Conservation (phyloP, 2,329 filamentous ascomycete species). For the Paramyrothecium sp. region DNA sequence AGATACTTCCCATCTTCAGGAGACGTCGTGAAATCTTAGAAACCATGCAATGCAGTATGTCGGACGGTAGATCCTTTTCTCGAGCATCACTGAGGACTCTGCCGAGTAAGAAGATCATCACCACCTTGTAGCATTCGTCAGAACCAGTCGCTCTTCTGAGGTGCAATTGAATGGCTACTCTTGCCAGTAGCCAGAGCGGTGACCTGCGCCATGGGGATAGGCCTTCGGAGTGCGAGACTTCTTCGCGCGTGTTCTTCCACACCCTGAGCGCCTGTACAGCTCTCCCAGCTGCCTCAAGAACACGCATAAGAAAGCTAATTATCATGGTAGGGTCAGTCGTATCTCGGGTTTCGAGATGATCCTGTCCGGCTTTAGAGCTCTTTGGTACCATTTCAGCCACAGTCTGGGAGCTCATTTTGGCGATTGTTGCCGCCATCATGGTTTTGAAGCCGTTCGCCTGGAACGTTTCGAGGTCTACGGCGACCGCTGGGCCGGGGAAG, state of each 20-base stretch:
- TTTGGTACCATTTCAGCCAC: conserved; percentile 12
- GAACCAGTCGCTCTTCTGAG: too few species aligned
- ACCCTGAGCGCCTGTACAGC: conserved; percentile 25
- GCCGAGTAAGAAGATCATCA: too few species aligned
- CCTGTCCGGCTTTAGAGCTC: conserved; percentile 33
- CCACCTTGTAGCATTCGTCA: too few species aligned
- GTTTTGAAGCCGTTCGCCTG: conserved; percentile 9
- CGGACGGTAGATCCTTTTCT: too few species aligned
- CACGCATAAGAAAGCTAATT: conserved; percentile 41
- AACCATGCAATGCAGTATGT: too few species aligned
- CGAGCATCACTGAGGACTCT: too few species aligned
- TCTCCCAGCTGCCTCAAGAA: conserved; percentile 36
- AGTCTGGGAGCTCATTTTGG: conserved; percentile 23
- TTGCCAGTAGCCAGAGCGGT: background rate
- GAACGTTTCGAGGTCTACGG: conserved; percentile 14
- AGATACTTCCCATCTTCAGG: too few species aligned
- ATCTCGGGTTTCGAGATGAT: conserved; percentile 41
- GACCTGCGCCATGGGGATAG: conserved; percentile 1
- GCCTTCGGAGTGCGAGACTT: conserved; percentile 39
- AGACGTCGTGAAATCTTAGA: too few species aligned
- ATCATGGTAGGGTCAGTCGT: conserved; percentile 47
- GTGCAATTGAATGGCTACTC: background rate
- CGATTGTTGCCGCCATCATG: conserved; percentile 15
- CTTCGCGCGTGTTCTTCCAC: conserved; percentile 52
- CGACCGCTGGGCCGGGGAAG: conserved; percentile 23